phyloP scores from a whole-genome alignment of 129 eudicot genomes.

The Apium graveolens region DNA sequence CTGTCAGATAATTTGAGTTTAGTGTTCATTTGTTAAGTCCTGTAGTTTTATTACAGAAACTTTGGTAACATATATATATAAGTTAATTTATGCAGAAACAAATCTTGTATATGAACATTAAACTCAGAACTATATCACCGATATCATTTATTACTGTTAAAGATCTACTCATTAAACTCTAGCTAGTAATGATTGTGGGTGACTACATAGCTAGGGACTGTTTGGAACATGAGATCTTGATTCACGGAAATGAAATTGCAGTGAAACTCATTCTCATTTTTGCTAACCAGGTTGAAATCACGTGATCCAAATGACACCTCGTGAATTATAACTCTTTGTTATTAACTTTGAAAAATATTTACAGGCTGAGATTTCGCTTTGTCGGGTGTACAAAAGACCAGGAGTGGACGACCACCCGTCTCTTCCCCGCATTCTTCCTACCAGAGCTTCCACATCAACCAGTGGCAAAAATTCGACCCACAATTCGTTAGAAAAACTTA shows the following conservation, averaged over 20 bases:
- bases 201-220: not conserved
- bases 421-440: slow-evolving; percentile 51
- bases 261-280: no score
- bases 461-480: not conserved
- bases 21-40: no score
- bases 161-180: slow-evolving; percentile 4
- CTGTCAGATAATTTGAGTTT: no score
- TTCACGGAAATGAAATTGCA: no score
- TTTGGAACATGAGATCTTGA: no score
- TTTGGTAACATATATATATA: no score
- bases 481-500: slow-evolving; percentile 9
- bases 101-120: no score
- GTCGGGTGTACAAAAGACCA: slow-evolving; percentile 72
- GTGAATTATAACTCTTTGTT: not conserved
- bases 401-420: slow-evolving; percentile 86
- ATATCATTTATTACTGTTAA: slow-evolving; percentile 24
- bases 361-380: slow-evolving; percentile 86
- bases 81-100: no score
- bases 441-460: slow-evolving; percentile 49
- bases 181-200: slow-evolving; percentile 7
- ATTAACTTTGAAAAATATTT: not conserved
- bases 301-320: no score
- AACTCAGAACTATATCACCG: slow-evolving; percentile 30
- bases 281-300: no score
- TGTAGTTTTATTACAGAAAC: no score